A percentile compares a stretch with the other conserved stretches of the same genome.
These are phyloP conservation scores for Metschnikowia santaceciliae DNA, from an alignment of 805 yeast genomes.

Conservation along the genomic window DNA sequence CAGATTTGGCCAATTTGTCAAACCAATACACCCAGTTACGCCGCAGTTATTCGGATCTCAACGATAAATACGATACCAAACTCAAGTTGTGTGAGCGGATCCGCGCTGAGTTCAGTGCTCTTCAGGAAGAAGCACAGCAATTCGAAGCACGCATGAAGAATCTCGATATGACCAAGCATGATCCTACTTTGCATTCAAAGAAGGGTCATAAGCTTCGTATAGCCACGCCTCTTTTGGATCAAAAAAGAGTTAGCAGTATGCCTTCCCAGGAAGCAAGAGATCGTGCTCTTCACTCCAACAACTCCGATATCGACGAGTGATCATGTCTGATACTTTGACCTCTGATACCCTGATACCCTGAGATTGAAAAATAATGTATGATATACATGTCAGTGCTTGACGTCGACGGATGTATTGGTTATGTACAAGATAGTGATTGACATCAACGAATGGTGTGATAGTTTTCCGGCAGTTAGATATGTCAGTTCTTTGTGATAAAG, in stretches of 20 bases:
- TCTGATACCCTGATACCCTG: background rate
- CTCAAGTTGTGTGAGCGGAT: constrained; percentile 20
- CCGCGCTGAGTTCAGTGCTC: constrained; percentile 19
- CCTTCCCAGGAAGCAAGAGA: constrained; percentile 6
- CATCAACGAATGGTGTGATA: too few species aligned
- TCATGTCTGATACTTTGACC: background rate
- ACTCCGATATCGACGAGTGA: constrained; percentile 17
- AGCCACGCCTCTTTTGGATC: constrained; percentile 8
- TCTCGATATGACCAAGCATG: constrained; percentile 5
- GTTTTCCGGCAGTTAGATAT: background rate
- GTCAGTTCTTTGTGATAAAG: constrained; percentile 15
- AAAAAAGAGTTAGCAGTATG: constrained; percentile 10
- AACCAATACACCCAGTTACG: constrained; percentile 70
- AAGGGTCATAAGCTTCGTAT: constrained; percentile 13
- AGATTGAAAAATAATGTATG: background rate
- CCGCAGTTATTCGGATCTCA: constrained; percentile 32
- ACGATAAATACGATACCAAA: constrained; percentile 22
- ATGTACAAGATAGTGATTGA: too few species aligned
- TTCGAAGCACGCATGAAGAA: constrained; percentile 6
- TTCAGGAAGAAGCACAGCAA: constrained; percentile 15
- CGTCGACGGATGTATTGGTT: too few species aligned
- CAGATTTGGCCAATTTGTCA: constrained; percentile 58
- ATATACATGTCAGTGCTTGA: constrained; percentile 6
- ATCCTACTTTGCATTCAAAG: constrained; percentile 22
- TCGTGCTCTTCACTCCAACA: constrained; percentile 7